These are phyloP conservation scores for Psidium friedrichsthalianum DNA, from an alignment of 345 rosid genomes.

Conservation along the genomic window DNA sequence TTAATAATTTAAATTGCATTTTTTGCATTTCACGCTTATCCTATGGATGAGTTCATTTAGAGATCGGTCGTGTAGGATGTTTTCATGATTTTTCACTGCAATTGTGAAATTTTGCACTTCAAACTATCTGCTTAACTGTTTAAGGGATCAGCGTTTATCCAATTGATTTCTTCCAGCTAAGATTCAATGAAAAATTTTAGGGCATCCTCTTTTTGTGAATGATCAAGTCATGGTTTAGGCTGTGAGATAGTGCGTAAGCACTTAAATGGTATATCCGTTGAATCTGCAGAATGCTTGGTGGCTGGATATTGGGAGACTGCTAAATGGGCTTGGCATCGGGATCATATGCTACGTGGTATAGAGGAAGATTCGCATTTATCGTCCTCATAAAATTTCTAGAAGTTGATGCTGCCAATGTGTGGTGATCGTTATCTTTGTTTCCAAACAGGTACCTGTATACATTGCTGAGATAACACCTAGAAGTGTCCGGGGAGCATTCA, in stretches of 20 bases:
- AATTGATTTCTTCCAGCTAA: background rate
- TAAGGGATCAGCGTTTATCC: background rate
- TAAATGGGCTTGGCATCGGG: constrained; percentile 19
- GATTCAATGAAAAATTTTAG: background rate
- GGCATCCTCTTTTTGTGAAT: background rate
- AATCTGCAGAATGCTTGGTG: constrained; percentile 14
- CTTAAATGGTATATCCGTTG: background rate
- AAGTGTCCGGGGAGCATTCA: constrained; percentile 5
- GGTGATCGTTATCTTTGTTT: background rate
- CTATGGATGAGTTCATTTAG: background rate
- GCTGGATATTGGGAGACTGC: constrained; percentile 26
- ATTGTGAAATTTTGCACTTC: background rate
- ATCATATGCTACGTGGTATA: constrained; percentile 22
- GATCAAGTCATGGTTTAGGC: background rate
- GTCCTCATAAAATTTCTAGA: background rate
- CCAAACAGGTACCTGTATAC: constrained; percentile 11
- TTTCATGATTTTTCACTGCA: background rate
- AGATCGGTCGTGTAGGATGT: background rate
- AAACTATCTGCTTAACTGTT: background rate
- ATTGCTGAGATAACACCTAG: constrained; percentile 11
- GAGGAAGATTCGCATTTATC: background rate
- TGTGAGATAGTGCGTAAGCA: background rate
- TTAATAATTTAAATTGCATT: too few species aligned
- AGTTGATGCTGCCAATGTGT: background rate
- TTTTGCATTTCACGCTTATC: background rate